Percentiles rank a stretch among this genome's conserved stretches.
Evolutionary conservation across 768 basidiomycete genomes (phyloP).

Genomic region (Lepiota brunneoincarnata): DNA sequence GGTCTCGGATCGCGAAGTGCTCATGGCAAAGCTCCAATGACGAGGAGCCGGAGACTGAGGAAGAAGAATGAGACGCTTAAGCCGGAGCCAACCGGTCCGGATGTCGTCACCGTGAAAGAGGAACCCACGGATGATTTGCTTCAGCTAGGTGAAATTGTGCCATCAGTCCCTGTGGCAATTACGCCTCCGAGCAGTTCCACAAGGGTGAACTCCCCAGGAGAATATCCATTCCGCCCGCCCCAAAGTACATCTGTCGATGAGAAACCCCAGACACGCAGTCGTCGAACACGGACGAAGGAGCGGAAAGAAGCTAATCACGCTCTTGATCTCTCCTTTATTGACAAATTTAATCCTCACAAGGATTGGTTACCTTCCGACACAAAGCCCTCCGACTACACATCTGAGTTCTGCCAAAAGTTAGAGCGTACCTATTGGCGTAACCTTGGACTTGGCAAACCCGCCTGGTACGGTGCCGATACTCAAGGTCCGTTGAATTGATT

Average conservation of each 20-base stretch:
- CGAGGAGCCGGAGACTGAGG: constrained; percentile 36
- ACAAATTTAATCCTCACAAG: constrained; percentile 65
- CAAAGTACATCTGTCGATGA: constrained; percentile 15
- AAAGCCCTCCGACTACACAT: constrained; percentile 73
- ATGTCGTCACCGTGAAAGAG: constrained; percentile 39
- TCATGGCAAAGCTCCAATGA: constrained; percentile 26
- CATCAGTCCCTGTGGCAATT: constrained; percentile 20
- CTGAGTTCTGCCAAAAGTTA: constrained; percentile 82
- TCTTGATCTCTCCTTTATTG: constrained; percentile 55
- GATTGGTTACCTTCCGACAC: constrained; percentile 85
- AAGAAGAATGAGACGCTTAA: constrained; percentile 37
- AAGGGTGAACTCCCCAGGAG: constrained; percentile 24
- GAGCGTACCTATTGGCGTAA: constrained; percentile 94
- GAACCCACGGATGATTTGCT: constrained; percentile 41
- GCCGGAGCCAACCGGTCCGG: constrained; percentile 44
- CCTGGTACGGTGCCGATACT: constrained; percentile 98
- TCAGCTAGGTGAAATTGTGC: constrained; percentile 19
- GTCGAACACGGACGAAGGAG: constrained; percentile 11
- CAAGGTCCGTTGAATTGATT: constrained; percentile 58
- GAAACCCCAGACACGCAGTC: constrained; percentile 17
- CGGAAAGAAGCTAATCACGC: constrained; percentile 41
- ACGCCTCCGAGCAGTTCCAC: constrained; percentile 39
- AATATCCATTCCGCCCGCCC: background rate
- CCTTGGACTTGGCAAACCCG: constrained; percentile 81
- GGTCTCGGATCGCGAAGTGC: constrained; percentile 46